phyloP scores from a whole-genome alignment of 106 monocot species.

The Acorus gramineus region DNA sequence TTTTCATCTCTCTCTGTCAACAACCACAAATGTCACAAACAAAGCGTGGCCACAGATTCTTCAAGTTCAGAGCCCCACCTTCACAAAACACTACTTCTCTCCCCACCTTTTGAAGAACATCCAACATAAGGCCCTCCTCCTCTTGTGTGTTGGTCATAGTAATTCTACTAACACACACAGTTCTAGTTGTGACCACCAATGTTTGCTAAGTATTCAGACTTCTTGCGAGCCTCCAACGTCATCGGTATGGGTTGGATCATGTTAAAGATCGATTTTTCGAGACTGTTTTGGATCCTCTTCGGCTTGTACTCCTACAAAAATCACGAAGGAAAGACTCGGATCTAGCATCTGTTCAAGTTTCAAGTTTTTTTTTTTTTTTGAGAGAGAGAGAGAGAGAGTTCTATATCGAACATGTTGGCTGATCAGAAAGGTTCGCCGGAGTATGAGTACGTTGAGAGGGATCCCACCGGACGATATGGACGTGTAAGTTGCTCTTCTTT shows the following conservation, averaged over 20 bases:
- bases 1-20: no score
- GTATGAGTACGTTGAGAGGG: conserved; percentile 45
- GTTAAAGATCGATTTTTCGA: conserved; percentile 67
- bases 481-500: conserved; percentile 39
- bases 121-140: no score
- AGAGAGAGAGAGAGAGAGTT: no score
- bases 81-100: neutral
- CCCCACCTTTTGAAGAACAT: neutral
- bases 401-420: no score
- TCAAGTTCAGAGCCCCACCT: conserved; percentile 54
- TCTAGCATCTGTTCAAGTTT: conserved; percentile 19
- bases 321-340: conserved; percentile 76
- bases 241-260: conserved; percentile 29
- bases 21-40: conserved; percentile 24
- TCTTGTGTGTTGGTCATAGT: no score
- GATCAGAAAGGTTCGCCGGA: no score
- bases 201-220: conserved; percentile 35
- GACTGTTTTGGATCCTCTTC: conserved; percentile 80
- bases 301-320: conserved; percentile 83
- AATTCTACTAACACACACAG: no score
- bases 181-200: conserved; percentile 13
- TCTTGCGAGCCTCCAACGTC: conserved; percentile 23
- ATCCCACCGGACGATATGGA: conserved; percentile 67
- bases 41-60: conserved; percentile 46
- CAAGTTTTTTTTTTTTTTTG: no score